Conservation (phyloP, 805 yeast genomes). For the Saturnispora serradocipensis region DNA sequence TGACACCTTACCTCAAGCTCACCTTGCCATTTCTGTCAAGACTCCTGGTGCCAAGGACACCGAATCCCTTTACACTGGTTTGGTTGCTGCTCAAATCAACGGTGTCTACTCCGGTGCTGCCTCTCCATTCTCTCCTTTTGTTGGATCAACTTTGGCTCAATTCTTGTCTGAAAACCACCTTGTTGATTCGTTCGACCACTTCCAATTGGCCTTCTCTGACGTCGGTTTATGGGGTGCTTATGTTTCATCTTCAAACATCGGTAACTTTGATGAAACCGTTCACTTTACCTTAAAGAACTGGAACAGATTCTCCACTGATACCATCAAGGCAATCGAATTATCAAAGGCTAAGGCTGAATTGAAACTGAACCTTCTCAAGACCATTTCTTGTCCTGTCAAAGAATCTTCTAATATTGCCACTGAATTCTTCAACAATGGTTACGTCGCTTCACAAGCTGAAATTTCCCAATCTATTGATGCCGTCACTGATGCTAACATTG, state of each 20-base stretch:
- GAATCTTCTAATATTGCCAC: constrained; percentile 40
- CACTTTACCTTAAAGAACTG: constrained; percentile 81
- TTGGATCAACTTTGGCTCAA: constrained; percentile 64
- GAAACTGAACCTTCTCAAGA: constrained; percentile 49
- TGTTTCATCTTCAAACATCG: constrained; percentile 52
- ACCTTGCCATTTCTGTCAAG: constrained; percentile 64
- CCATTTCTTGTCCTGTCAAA: constrained; percentile 37
- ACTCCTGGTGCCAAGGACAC: constrained; percentile 54
- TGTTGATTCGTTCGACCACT: constrained; percentile 64
- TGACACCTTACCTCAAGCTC: constrained; percentile 75
- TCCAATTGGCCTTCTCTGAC: constrained; percentile 64
- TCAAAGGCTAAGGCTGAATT: constrained; percentile 66
- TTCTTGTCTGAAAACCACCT: constrained; percentile 63
- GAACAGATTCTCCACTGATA: constrained; percentile 67
- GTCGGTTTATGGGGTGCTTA: constrained; percentile 80
- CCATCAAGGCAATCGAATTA: constrained; percentile 69
- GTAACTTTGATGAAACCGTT: constrained; percentile 60
- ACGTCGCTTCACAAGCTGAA: constrained; percentile 52
- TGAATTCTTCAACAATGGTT: constrained; percentile 51
- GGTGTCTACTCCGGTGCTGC: constrained; percentile 47
- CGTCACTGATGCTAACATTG: constrained; percentile 49
- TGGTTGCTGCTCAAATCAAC: constrained; percentile 60
- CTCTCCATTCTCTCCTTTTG: constrained; percentile 44
- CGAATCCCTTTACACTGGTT: constrained; percentile 58
- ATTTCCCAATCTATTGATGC: constrained; percentile 54